Base-by-base conservation (phyloP, 441 rosid species). In the Metrosideros polymorpha region DNA sequence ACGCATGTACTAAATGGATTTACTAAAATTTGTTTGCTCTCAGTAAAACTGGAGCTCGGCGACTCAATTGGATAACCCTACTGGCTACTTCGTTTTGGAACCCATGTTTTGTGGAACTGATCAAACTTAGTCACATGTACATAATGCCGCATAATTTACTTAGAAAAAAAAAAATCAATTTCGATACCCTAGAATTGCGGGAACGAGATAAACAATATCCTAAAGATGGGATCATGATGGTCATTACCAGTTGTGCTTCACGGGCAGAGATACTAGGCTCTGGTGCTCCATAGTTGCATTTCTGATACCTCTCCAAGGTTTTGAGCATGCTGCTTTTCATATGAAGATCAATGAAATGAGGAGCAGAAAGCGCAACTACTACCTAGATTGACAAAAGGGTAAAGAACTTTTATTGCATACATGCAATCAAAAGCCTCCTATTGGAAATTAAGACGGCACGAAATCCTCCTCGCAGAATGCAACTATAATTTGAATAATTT, bases 201-300 rank as follows among this genome's bases (percentile, higher is more conserved):
- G 47, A 71, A 71, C 6, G n/a, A 71, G n/a, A 22, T 35, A 35
- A 71, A 71, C n/a, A 35, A 71, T 22, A 71, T 35, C 47, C 47
- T 71, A 35, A 22, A 35, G 79, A 71, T 71, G 84, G 85, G 76
- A 66, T 25, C 71, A 84, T 13, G 87, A 18, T 66, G 82, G 22
- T 29, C 71, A 45, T 88, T 97, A 95, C 99, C 96, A 97, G 90
- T 53, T 77, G 45, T 88, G 99, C 97, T 89, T 95, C 99, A 89
- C 97, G 94, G 85, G 98, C 85, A n/a, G 98, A 97, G 71, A 92
- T 91, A 89, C 91, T 95, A 52, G 97, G 83, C 85, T 96, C 98
- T 42, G 99, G 99, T 49, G 97, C 98, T 92, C 98, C 99, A 91
- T 95, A 97, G 94, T 95, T 97, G 87, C 98, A 95, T 89, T 96